A percentile compares a stretch with the other conserved stretches of the same genome.
phyloP scores from a whole-genome alignment of 768 basidiomycete species.

The Mycena pura region DNA sequence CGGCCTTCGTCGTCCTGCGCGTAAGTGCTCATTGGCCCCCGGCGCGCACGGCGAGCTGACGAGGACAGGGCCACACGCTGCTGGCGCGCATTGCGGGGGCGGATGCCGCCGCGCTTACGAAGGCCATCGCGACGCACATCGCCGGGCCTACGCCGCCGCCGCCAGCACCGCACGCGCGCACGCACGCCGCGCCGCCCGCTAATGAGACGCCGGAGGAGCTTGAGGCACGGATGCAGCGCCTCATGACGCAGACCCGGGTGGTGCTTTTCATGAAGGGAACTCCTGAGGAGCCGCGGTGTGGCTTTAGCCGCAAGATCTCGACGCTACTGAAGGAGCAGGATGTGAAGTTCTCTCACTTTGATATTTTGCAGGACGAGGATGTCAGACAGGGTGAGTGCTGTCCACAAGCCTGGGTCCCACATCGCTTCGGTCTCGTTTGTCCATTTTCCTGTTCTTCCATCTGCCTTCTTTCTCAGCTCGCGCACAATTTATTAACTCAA shows the following conservation, averaged over 20 bases:
- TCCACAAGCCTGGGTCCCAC: background rate
- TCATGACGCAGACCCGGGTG: conserved; percentile 84
- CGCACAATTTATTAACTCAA: no score
- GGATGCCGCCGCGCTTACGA: conserved; percentile 70
- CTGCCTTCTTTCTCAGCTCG: background rate
- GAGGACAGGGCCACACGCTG: conserved; percentile 88
- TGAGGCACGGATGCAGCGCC: conserved; percentile 59
- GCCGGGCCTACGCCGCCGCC: conserved; percentile 44
- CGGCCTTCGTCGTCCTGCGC: conserved; percentile 80
- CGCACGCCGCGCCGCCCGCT: conserved; percentile 1
- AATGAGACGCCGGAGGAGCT: conserved; percentile 72
- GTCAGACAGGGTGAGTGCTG: conserved; percentile 73
- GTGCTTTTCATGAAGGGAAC: conserved; percentile 93
- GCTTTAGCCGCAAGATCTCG: conserved; percentile 82
- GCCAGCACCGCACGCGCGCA: conserved; percentile 44
- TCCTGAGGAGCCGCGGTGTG: conserved; percentile 80
- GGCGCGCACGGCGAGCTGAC: no score
- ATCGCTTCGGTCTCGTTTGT: background rate
- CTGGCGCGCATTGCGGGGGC: conserved; percentile 82
- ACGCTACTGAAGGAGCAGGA: conserved; percentile 66
- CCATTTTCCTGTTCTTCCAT: background rate
- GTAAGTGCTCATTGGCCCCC: conserved; percentile 58
- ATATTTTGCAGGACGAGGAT: conserved; percentile 82
- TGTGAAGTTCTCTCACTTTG: conserved; percentile 77
- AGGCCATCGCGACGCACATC: conserved; percentile 65